Conservation (phyloP, 176 grass and related monocot genomes). For the Avena eriantha region DNA sequence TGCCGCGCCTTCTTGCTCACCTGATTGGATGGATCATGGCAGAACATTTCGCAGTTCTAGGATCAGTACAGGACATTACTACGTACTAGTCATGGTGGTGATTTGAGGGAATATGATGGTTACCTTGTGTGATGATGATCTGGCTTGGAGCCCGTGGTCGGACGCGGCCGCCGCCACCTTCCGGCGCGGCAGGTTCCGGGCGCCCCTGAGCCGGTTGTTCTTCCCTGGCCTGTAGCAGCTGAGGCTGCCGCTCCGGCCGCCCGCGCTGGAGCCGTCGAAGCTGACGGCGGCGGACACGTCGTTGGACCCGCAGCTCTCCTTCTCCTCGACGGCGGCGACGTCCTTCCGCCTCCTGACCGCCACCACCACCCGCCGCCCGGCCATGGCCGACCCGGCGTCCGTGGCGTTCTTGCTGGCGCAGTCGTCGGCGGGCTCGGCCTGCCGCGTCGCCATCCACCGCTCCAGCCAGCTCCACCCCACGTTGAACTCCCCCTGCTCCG, state of each 20-base stretch:
- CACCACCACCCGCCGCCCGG: slow-evolving; percentile 52
- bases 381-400: slow-evolving; percentile 38
- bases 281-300: slow-evolving; percentile 82
- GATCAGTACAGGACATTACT: neutral
- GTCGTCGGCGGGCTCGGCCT: slow-evolving; percentile 58
- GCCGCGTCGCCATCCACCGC: slow-evolving; percentile 95
- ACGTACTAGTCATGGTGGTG: neutral
- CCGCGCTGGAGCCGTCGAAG: slow-evolving; percentile 66
- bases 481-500: slow-evolving; percentile 63
- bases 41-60: neutral
- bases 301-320: slow-evolving; percentile 96
- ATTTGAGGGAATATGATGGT: neutral
- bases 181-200: slow-evolving; percentile 50
- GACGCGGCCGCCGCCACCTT: slow-evolving; percentile 54
- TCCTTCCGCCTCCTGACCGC: slow-evolving; percentile 59
- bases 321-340: slow-evolving; percentile 71
- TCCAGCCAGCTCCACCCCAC: slow-evolving; percentile 98
- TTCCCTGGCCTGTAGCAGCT: slow-evolving; percentile 54
- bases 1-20: slow-evolving; percentile 77
- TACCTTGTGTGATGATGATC: slow-evolving; percentile 72
- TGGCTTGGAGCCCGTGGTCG: slow-evolving; percentile 51
- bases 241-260: slow-evolving; percentile 40
- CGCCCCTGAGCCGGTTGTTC: slow-evolving; percentile 59
- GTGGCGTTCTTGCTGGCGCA: slow-evolving; percentile 62
- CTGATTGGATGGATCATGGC: slow-evolving; percentile 6